Conservation (phyloP, 2,329 filamentous ascomycete genomes). For the Pezicula carpinea region DNA sequence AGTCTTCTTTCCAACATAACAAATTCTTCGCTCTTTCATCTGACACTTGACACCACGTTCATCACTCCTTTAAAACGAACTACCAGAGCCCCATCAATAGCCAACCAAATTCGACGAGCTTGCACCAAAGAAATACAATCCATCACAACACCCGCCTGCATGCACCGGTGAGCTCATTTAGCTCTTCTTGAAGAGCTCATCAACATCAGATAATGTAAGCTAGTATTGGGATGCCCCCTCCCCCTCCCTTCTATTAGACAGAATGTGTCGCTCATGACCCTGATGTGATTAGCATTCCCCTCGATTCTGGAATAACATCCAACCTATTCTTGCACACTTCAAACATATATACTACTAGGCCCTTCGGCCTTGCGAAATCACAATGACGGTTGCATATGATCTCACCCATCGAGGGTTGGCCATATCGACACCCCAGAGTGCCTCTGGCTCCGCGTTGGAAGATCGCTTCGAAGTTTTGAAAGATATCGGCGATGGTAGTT, state of each 20-base stretch:
- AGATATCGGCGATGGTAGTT: constrained; percentile 98
- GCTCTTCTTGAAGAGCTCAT: constrained; percentile 28
- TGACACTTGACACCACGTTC: constrained; percentile 6
- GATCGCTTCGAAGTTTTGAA: constrained; percentile 96
- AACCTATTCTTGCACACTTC: constrained; percentile 4
- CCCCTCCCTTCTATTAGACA: background rate
- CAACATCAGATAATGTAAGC: constrained; percentile 6
- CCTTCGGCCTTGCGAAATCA: constrained; percentile 25
- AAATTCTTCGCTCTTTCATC: constrained; percentile 10
- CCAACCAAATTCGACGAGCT: constrained; percentile 5
- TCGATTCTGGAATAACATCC: constrained; percentile 9
- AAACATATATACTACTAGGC: background rate
- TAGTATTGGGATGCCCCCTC: background rate
- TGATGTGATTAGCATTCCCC: background rate
- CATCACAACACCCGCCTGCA: constrained; percentile 20
- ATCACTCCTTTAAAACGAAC: constrained; percentile 4
- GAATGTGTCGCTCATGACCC: background rate
- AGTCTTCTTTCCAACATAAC: constrained; percentile 13
- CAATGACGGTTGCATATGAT: constrained; percentile 76
- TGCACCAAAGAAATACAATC: constrained; percentile 1
- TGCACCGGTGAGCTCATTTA: constrained; percentile 26
- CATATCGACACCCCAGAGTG: constrained; percentile 38
- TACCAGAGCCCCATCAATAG: constrained; percentile 9
- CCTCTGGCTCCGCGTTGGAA: constrained; percentile 61
- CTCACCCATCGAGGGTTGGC: constrained; percentile 63